Evolutionary conservation across 2,329 filamentous ascomycete species (phyloP), one percentile per base, ranked within the genome.

Genomic region (Fusarium illudens): DNA sequence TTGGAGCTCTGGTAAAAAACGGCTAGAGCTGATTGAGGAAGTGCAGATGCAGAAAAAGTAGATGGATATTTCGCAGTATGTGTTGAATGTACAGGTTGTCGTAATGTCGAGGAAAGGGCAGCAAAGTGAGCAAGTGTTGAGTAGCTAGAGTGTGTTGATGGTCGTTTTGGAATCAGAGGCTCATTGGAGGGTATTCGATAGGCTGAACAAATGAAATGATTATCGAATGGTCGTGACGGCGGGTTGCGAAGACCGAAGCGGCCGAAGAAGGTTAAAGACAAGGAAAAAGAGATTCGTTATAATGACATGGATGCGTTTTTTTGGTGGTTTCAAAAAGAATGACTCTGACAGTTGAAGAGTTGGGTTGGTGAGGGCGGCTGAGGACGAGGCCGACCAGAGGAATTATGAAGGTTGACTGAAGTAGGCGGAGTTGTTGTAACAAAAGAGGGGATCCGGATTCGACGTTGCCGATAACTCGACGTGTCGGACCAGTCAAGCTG

Each of bases 261-360:
- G 75, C 74, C 75, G 69, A 64, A 64, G 67, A 73, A 73, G 65
- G 61, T 73, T 72, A 65, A 75, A 72, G 68, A 70, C 72, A 79
- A 76, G 70, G 72, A 71, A 74, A 75, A 74, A 67, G 71, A 73
- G 58, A 75, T 75, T 79, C 80, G 81, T 83, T 83, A 83, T 78
- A 70, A 77, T 75, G 76, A 82, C 81, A 83, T 83, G 75, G 76
- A 77, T 71, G 73, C 76, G 75, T 75, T 76, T 70, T 72, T 67
- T 72, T 64, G 65, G 63, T 65, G 53, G 33, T 69, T 67, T 62
- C 52, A 48, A 68, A 74, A 76, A 72, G 73, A 74, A 71, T 72
- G 75, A 72, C 69, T 74, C 70, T 66, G 65, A 69, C 70, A 71
- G 65, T 65, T 66, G 60, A 56, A 60, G 57, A 37, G 36, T 60